Base-by-base conservation (phyloP, 768 basidiomycete genomes). In the Tylopilus vinaceipallidus region DNA sequence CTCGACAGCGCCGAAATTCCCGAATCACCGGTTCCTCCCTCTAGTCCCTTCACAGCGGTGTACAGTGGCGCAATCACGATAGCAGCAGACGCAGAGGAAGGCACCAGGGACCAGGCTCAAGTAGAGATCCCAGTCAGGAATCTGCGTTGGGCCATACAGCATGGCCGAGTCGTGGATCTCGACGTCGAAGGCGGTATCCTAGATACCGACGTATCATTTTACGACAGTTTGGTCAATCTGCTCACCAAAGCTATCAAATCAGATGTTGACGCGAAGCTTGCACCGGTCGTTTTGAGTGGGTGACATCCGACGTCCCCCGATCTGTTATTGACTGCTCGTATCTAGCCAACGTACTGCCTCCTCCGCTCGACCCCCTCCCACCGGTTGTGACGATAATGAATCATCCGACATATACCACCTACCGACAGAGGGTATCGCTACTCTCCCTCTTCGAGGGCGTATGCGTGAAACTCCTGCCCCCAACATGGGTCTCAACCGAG, bases 341-440 rank as follows among this genome's bases (percentile, higher is more conserved):
- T 58, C 41, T 62, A 93, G 91, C 85, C 45, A 91, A 89, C 63
- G 68, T 89, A 35, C 75, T 93, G 10, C 91, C 89, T 37, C 91
- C 91, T 32, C 86, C 90, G 1, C 80, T 87, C 56, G 82, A 83
- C 56, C 74, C 88, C 32, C 71, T 78, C 44, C 64, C 86, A 37
- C 86, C 89, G 1, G 84, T 89, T 50, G 86, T 90, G 34, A 83
- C 86, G 66, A 72, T 91, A 64, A 84, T 91, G 76, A 86, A 81
- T 41, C 86, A 91, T 59, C 83, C 87, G 2, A 76, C 77, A 1
- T 92, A 91, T 62, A 74, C 75, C 24, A 77, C 80, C 40, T 93
- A 86, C 66, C 87, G 91, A 60, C 73, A 82, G 4, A 85, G 84
- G 52, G 75, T 78, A 10, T 87, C 88, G 1, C 75, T 85, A 0